These are phyloP conservation scores for Sarocladiaceae sp. DNA, from an alignment of 2,329 filamentous ascomycete genomes.

Conservation along the genomic window DNA sequence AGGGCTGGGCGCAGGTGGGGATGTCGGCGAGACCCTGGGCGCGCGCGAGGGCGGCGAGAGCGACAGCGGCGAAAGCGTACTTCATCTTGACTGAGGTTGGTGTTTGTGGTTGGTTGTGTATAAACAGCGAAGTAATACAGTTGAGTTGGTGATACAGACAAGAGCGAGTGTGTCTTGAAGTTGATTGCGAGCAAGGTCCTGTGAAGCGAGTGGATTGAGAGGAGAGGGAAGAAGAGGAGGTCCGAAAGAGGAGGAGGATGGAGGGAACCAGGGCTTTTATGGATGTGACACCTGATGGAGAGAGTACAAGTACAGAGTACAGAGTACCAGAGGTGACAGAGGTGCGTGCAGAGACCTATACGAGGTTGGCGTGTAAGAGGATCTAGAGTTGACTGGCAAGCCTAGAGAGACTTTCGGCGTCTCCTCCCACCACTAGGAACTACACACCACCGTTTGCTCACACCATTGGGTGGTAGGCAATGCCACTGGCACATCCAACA, in stretches of 20 bases:
- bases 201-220: constrained; percentile 12
- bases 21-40: constrained; percentile 29
- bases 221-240: background rate
- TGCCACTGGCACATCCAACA: too few relatives aligned
- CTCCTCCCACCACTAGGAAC: background rate
- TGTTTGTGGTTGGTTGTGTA: constrained; percentile 13
- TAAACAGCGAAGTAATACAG: constrained; percentile 9
- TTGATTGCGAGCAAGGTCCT: background rate
- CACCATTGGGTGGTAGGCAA: background rate
- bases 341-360: background rate
- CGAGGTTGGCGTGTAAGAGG: background rate
- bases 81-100: constrained; percentile 28
- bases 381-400: background rate
- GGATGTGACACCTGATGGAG: constrained; percentile 1
- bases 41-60: constrained; percentile 26
- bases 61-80: constrained; percentile 26
- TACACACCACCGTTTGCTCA: background rate
- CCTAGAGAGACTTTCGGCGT: background rate
- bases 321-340: background rate
- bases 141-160: constrained; percentile 6
- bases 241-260: background rate
- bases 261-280: constrained; percentile 4
- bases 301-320: too few relatives aligned
- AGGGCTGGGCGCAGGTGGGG: constrained; percentile 31
- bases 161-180: constrained; percentile 11